These are phyloP conservation scores for Triticum dicoccoides DNA, from an alignment of 176 grass and related monocot genomes.

Conservation along the genomic window DNA sequence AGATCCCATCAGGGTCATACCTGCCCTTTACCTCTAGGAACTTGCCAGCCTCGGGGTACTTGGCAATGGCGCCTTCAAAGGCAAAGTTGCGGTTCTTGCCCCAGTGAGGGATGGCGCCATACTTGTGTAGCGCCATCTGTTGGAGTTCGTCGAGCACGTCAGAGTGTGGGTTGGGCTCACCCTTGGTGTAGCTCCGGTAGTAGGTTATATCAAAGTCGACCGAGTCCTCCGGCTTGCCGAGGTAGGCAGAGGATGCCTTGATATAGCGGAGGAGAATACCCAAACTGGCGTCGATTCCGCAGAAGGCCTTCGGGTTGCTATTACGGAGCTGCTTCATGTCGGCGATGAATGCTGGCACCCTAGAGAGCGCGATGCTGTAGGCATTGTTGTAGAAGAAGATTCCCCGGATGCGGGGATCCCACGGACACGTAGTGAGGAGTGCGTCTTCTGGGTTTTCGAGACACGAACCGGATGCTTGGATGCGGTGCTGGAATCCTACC, in stretches of 20 bases:
- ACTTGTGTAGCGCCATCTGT: conserved; percentile 48
- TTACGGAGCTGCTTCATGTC: neutral
- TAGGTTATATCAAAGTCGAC: neutral
- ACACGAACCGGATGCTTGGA: conserved; percentile 17
- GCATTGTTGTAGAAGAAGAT: conserved; percentile 15
- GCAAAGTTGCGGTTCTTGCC: conserved; percentile 27
- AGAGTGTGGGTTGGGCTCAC: neutral
- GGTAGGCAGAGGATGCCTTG: neutral
- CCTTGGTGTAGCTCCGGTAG: neutral
- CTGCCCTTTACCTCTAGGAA: no score
- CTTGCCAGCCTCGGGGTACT: neutral
- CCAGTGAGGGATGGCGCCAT: conserved; percentile 36
- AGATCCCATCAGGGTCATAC: no score
- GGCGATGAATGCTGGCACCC: neutral
- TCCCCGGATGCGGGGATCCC: neutral
- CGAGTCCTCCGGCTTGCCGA: neutral
- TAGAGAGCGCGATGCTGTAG: conserved; percentile 24
- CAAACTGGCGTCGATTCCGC: conserved; percentile 11
- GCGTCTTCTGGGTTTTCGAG: neutral
- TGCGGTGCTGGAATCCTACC: neutral
- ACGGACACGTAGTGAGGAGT: conserved; percentile 13
- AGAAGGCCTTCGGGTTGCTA: conserved; percentile 1
- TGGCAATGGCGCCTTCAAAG: conserved; percentile 31
- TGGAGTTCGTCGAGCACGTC: conserved; percentile 33
- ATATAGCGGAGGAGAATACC: neutral